phyloP scores from a whole-genome alignment of 2,329 filamentous ascomycete genomes.

The Claviceps sp. region DNA sequence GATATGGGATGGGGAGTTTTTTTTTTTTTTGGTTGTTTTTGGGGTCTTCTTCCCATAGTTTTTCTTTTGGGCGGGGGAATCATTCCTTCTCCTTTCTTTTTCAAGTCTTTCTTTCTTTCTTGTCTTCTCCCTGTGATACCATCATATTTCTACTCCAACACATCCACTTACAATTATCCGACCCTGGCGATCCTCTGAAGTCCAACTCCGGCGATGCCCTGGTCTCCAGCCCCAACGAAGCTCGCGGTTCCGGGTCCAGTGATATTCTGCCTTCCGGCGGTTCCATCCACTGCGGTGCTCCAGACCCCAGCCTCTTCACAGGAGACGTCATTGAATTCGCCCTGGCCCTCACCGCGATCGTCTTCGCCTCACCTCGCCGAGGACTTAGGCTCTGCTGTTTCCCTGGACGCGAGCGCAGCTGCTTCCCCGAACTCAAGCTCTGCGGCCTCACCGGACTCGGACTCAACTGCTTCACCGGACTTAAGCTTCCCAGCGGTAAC shows the following conservation, averaged over 20 bases:
- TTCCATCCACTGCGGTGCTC: constrained; percentile 5
- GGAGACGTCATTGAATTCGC: constrained; percentile 18
- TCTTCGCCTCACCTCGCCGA: no score
- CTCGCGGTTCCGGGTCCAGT: constrained; percentile 9
- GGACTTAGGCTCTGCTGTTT: constrained; percentile 3
- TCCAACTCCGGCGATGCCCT: constrained; percentile 5
- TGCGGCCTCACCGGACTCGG: constrained; percentile 27
- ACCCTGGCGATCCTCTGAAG: constrained; percentile 13
- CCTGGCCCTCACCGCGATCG: constrained; percentile 20
- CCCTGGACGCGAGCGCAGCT: constrained; percentile 31
- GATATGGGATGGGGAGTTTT: no score
- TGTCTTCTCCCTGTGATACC: background rate
- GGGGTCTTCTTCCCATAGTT: no score
- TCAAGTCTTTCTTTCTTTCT: no score
- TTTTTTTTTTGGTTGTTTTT: no score
- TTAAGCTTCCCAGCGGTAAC: constrained; percentile 40
- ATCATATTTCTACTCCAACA: background rate
- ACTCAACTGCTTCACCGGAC: constrained; percentile 36
- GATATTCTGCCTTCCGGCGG: background rate
- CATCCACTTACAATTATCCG: constrained; percentile 36
- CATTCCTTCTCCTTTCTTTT: background rate
- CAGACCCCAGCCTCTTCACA: background rate
- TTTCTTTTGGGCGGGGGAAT: background rate
- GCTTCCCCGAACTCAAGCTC: constrained; percentile 24
- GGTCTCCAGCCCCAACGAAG: constrained; percentile 9